A percentile compares a stretch with the other conserved stretches of the same genome.
phyloP scores from a whole-genome alignment of 345 rosid species.

The Sisymbrium altissimum region DNA sequence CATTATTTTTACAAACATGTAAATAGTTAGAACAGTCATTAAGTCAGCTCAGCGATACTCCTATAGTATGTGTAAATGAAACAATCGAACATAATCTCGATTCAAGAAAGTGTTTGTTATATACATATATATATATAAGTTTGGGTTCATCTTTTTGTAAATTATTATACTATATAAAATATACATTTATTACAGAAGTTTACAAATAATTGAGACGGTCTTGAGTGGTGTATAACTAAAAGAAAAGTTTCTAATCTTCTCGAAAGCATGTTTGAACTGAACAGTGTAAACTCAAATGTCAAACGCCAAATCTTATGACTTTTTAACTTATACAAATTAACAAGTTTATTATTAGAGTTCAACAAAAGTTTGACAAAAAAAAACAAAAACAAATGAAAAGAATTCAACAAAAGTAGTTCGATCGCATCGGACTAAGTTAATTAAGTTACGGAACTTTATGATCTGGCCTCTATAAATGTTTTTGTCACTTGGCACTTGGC shows the following conservation, averaged over 20 bases:
- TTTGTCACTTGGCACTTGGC: neutral
- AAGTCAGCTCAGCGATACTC: too few relatives aligned
- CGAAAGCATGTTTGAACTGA: neutral
- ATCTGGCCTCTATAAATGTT: neutral
- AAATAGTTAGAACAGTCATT: neutral
- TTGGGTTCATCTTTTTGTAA: too few relatives aligned
- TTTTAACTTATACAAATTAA: too few relatives aligned
- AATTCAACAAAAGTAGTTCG: constrained; percentile 9
- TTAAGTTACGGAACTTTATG: too few relatives aligned
- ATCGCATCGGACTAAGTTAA: neutral
- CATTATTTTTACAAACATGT: neutral
- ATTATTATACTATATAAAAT: too few relatives aligned
- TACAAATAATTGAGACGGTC: too few relatives aligned
- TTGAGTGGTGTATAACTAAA: neutral
- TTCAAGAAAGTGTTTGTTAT: too few relatives aligned
- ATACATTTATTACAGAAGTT: too few relatives aligned
- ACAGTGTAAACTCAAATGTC: constrained; percentile 4
- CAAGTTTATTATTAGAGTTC: neutral
- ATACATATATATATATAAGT: too few relatives aligned
- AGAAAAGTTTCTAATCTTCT: neutral
- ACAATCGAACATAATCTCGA: too few relatives aligned
- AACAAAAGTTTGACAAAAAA: neutral
- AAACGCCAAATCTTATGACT: neutral
- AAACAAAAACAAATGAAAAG: neutral
- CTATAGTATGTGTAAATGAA: too few relatives aligned